These are phyloP conservation scores for Dillenia turbinata DNA, from an alignment of 164 flowering plant genomes.

Conservation along the genomic window DNA sequence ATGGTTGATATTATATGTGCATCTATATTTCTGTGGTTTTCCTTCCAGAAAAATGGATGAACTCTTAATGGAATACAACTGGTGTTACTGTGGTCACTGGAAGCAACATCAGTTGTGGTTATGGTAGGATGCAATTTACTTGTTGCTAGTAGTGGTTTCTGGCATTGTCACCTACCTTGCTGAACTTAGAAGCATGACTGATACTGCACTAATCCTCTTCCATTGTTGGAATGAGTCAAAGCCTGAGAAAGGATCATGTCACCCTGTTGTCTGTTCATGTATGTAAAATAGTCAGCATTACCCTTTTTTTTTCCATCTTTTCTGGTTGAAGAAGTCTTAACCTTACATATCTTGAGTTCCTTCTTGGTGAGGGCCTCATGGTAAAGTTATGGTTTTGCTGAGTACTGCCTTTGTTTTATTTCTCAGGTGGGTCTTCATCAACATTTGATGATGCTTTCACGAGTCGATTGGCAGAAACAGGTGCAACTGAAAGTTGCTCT, in stretches of 20 bases:
- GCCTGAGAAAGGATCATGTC: background rate
- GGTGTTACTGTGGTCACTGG: too few species aligned
- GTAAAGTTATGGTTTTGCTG: constrained; percentile 3
- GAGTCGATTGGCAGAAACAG: constrained; percentile 67
- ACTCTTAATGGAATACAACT: too few species aligned
- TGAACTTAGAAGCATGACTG: too few species aligned
- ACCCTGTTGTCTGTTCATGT: background rate
- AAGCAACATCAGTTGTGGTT: too few species aligned
- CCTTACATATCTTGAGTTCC: background rate
- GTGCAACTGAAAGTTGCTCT: constrained; percentile 84
- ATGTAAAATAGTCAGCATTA: background rate
- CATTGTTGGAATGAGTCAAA: too few species aligned
- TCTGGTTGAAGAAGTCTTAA: background rate
- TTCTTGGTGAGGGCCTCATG: background rate
- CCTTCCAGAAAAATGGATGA: too few species aligned
- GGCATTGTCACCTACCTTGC: too few species aligned
- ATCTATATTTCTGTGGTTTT: too few species aligned
- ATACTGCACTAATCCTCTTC: too few species aligned
- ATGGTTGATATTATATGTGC: too few species aligned
- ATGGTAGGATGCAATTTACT: too few species aligned
- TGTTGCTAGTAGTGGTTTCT: too few species aligned
- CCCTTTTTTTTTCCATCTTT: background rate
- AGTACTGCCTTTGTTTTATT: constrained; percentile 1
- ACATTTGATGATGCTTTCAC: constrained; percentile 49
- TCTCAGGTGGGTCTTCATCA: constrained; percentile 44